phyloP scores from a whole-genome alignment of 345 rosid genomes.

The Lenwebbia sp. region DNA sequence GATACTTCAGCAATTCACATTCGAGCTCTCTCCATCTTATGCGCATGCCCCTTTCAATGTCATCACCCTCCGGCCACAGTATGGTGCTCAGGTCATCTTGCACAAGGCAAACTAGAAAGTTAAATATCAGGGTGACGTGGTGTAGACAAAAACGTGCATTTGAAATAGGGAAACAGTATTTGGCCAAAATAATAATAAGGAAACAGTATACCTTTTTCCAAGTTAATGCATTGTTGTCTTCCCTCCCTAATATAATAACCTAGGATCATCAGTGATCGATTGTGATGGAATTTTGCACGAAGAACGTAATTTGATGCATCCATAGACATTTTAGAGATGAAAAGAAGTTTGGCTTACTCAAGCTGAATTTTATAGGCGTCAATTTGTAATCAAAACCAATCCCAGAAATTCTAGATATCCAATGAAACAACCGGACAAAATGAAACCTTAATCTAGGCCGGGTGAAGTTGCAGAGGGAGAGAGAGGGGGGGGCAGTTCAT shows the following conservation, averaged over 20 bases:
- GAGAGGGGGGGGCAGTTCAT: background rate
- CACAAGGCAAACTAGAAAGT: background rate
- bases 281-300: background rate
- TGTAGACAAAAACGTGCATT: background rate
- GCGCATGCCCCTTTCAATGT: background rate
- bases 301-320: background rate
- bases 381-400: background rate
- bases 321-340: background rate
- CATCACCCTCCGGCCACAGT: background rate
- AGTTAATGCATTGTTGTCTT: background rate
- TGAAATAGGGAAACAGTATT: background rate
- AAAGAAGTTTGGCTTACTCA: background rate
- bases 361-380: background rate
- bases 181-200: background rate
- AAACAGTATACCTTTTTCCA: background rate
- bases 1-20: constrained; percentile 2
- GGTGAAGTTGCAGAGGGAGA: background rate
- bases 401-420: background rate
- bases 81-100: background rate
- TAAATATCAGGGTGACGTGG: background rate
- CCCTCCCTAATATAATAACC: background rate
- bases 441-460: too few relatives aligned
- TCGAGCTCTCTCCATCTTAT: constrained; percentile 3
- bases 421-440: background rate
- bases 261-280: background rate